These are phyloP conservation scores for Picea abies DNA, from an alignment of 83 land plant species.

Conservation along the genomic window DNA sequence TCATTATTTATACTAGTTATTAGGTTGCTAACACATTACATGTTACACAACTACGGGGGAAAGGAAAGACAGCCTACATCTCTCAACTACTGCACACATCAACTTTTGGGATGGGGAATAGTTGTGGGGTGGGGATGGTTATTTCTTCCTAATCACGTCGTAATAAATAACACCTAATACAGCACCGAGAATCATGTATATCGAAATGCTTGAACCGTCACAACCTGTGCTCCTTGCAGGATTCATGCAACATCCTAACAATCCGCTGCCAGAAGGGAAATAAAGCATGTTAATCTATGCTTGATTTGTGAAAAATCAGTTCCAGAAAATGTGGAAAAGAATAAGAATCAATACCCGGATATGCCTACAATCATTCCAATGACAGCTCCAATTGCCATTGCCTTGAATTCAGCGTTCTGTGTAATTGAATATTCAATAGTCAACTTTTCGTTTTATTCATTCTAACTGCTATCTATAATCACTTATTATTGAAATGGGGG, in stretches of 20 bases:
- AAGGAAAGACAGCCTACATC: too few species aligned
- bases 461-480: too few species aligned
- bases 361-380: conserved; percentile 4
- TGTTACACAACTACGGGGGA: too few species aligned
- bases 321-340: neutral
- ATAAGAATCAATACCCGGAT: conserved; percentile 14
- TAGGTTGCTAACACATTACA: too few species aligned
- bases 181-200: conserved; percentile 33
- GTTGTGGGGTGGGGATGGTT: too few species aligned
- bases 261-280: conserved; percentile 22
- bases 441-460: neutral
- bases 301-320: neutral
- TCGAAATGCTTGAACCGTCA: conserved; percentile 26
- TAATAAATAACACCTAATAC: conserved; percentile 19
- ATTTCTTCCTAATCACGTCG: conserved; percentile 9
- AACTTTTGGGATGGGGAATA: too few species aligned
- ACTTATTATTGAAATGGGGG: too few species aligned
- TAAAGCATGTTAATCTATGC: neutral
- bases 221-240: conserved; percentile 48
- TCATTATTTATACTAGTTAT: too few species aligned
- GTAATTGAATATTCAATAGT: neutral
- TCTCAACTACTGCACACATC: too few species aligned
- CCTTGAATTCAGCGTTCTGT: conserved; percentile 23
- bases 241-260: conserved; percentile 50
- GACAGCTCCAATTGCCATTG: conserved; percentile 23